Evolutionary conservation across 208 protist genomes (phyloP), one percentile per base, ranked within the genome.

Genomic region (Eutreptiella sp.): DNA sequence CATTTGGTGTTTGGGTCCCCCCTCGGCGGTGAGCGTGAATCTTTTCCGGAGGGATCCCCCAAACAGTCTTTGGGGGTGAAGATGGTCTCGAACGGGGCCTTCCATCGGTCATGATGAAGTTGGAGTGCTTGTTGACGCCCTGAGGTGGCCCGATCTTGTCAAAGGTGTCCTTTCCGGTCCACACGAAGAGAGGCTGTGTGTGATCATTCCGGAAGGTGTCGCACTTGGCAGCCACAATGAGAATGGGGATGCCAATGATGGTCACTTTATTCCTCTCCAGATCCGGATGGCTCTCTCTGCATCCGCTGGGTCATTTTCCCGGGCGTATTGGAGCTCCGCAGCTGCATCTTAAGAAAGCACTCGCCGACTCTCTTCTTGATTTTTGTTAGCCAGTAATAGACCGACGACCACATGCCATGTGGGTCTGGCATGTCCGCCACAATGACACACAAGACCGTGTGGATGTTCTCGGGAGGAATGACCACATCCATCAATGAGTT

Each of bases 181-280:
- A 81, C 23, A 88, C 59, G 53, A 91, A 66, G 45, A 91, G 76
- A 3, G 57, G 39, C 45, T 46, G n/a, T 3, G 52, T n/a, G 16
- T 59, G 77, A 52, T 89, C 75, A 16, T 75, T 70, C 4, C 35
- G 28, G 61, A 88, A 89, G 1, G 68, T 66, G 43, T 93, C 84
- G 41, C 85, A 76, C 53, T 89, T 87, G 62, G 87, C 89, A 26
- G 80, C 65, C 28, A 93, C 79, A 3, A 93, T 67, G 7, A 93
- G 68, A 34, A 73, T 89, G 29, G 83, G 87, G 14, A 93, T 23
- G 11, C 87, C 87, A 38, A 69, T 81, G 11, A 90, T 62, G 0
- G 79, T 81, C 62, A 90, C n/a, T n/a, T n/a, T n/a, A n/a, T n/a
- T 73, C 4, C 81, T 73, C 27, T 73, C 61, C 14, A 88, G 33